Base-by-base conservation (phyloP, 1,139 yeast genomes). In the Blastobotrys ciferrii region DNA sequence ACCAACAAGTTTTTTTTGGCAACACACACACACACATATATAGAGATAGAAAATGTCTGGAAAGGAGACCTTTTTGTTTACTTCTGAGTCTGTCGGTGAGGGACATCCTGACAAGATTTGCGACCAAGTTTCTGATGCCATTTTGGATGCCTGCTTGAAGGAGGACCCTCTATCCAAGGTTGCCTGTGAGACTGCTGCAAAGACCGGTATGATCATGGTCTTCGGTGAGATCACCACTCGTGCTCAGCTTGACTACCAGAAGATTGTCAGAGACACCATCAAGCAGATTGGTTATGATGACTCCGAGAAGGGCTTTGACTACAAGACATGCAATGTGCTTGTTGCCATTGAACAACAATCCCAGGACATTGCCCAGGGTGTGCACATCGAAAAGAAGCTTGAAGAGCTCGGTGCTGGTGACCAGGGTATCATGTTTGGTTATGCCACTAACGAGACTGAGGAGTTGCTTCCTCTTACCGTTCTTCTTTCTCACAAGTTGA, bases 321-420 rank as follows among this genome's bases (percentile, higher is more conserved):
- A 89, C 87, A 91, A 91, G 80, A 92, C 99, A 63, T 92, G 98
- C 82, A 92, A 92, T 75, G 98, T 92, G 53, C 80, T 94, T 61
- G 98, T 92, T 59, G 98, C 98, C 71, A 89, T 92, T 73, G 99
- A 92, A 79, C 98, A 92, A 77, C 98, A 92, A 77, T 89, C 98
- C 50, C 95, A 96, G 63, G 99, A 92, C 76, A 92, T 92, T 65
- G 98, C 98, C 57, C 98, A 92, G 77, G 98, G 98, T 80, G 82
- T 92, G 68, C 98, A 92, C 75, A 87, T 86, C 75, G 97, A 92
- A 73, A 81, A 89, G 76, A 94, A 96, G 53, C 79, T 92, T 61
- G 99, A 92, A 78, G 95, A 92, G 53, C 83, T 92, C 68, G 99
- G 98, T 73, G 98, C 99, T 60, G 99, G 99, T 84, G 99, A 92